Evolutionary conservation across 2,329 filamentous ascomycete species (phyloP).

Genomic region (Nigrospora sphaerica): DNA sequence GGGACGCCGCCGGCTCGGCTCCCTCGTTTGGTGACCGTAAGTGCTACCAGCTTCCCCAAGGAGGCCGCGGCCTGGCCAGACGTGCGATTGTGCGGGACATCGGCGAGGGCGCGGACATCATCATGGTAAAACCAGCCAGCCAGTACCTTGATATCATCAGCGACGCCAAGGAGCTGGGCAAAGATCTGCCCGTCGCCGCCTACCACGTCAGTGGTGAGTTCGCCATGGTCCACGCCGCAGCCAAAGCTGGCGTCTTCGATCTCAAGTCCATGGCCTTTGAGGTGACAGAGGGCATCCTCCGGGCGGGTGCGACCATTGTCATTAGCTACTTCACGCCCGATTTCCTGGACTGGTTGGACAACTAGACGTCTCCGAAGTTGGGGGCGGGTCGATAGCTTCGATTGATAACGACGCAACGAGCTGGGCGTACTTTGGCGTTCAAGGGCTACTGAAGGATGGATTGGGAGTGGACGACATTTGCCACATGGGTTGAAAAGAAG

Average conservation of each 20-base stretch:
- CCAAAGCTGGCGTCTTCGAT: conserved; percentile 94
- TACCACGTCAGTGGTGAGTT: conserved; percentile 98
- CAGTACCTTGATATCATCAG: conserved; percentile 97
- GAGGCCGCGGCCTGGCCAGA: conserved; percentile 83
- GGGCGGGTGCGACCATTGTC: conserved; percentile 88
- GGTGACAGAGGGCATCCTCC: conserved; percentile 84
- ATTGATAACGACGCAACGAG: too few species aligned
- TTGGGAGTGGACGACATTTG: too few species aligned
- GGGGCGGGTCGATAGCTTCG: too few species aligned
- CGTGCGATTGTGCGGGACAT: conserved; percentile 88
- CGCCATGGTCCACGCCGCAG: conserved; percentile 94
- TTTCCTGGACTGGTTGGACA: conserved; percentile 60
- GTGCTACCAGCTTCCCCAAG: conserved; percentile 94
- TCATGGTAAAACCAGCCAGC: conserved; percentile 97
- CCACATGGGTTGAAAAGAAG: too few species aligned
- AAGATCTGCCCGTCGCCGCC: conserved; percentile 85
- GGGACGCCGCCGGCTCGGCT: conserved; percentile 85
- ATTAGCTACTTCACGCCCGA: conserved; percentile 91
- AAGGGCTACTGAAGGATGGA: too few species aligned
- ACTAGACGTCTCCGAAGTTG: conserved; percentile 20
- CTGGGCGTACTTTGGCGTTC: too few species aligned
- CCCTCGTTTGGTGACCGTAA: conserved; percentile 91
- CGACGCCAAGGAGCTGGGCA: conserved; percentile 90
- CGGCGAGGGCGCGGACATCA: conserved; percentile 88
- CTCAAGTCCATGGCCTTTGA: conserved; percentile 93